Evolutionary conservation across 257 asterid genomes (phyloP).

Genomic region (Capsicum rhomboideum): DNA sequence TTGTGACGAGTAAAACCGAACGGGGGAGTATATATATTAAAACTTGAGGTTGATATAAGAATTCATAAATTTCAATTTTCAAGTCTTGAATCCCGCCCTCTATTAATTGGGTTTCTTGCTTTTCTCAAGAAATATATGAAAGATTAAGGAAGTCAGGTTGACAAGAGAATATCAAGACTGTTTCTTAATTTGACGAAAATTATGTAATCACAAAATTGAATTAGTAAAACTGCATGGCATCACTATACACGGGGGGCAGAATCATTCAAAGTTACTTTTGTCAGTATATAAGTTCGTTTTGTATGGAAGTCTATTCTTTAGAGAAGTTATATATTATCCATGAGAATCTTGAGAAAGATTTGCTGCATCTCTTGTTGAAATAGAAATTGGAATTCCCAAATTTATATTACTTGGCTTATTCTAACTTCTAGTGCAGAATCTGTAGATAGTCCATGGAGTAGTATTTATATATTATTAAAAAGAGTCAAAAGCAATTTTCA

Average conservation of each 20-base stretch:
- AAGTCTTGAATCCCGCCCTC: neutral
- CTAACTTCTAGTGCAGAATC: neutral
- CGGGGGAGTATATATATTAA: too few species aligned
- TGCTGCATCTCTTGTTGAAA: neutral
- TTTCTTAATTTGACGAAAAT: neutral
- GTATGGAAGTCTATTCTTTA: neutral
- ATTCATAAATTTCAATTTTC: neutral
- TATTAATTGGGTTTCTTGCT: neutral
- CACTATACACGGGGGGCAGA: neutral
- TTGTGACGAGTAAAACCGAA: too few species aligned
- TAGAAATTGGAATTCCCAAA: neutral
- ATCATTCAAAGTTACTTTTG: neutral
- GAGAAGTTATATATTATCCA: neutral
- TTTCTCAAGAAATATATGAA: neutral
- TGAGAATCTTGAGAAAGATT: neutral
- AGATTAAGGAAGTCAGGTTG: neutral
- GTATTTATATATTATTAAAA: neutral
- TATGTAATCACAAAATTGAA: neutral
- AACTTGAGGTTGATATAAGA: rapidly evolving
- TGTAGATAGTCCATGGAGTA: neutral
- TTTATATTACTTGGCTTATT: neutral
- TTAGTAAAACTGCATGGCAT: neutral
- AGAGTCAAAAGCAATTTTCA: neutral
- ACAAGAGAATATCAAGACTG: neutral
- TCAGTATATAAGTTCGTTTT: neutral